phyloP scores from a whole-genome alignment of 2,329 filamentous ascomycete genomes.

The Diplodia seriata region DNA sequence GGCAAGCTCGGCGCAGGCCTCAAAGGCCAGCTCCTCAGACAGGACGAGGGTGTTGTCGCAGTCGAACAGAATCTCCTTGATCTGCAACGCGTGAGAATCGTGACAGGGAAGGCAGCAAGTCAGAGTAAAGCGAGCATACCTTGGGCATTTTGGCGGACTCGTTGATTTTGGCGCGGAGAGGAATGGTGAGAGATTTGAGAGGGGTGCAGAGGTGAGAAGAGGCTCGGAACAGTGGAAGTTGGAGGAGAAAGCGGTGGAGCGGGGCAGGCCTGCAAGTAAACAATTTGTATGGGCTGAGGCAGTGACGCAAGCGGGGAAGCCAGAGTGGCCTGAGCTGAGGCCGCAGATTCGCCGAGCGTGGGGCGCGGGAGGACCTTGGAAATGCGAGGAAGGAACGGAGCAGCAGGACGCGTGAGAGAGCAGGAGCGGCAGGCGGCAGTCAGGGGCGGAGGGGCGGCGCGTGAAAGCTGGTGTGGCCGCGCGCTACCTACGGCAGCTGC shows the following conservation, averaged over 20 bases:
- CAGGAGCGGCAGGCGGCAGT: neutral
- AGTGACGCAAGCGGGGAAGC: slow-evolving; percentile 29
- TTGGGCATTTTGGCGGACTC: slow-evolving; percentile 26
- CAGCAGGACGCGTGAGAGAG: neutral
- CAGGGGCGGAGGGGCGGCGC: neutral
- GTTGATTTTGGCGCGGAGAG: slow-evolving; percentile 27
- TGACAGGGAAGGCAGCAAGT: neutral
- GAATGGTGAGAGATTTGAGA: slow-evolving; percentile 7
- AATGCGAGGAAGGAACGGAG: slow-evolving; percentile 21
- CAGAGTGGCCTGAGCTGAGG: slow-evolving; percentile 22
- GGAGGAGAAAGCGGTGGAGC: slow-evolving; percentile 10
- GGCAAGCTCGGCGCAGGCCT: slow-evolving; percentile 86
- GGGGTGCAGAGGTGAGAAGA: neutral
- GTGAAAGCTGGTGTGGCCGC: neutral
- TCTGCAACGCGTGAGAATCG: slow-evolving; percentile 38
- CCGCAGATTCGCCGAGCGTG: slow-evolving; percentile 21
- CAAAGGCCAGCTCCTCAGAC: slow-evolving; percentile 88
- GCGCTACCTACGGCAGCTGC: neutral
- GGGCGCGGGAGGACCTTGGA: slow-evolving; percentile 19
- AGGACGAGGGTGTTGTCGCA: slow-evolving; percentile 91
- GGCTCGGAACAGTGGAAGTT: neutral
- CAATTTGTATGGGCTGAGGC: slow-evolving; percentile 20
- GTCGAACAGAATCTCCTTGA: slow-evolving; percentile 61
- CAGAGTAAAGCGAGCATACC: neutral
- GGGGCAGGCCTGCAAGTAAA: slow-evolving; percentile 23